These are phyloP conservation scores for Pichia ethanolica DNA, from an alignment of 805 yeast species.

Conservation along the genomic window DNA sequence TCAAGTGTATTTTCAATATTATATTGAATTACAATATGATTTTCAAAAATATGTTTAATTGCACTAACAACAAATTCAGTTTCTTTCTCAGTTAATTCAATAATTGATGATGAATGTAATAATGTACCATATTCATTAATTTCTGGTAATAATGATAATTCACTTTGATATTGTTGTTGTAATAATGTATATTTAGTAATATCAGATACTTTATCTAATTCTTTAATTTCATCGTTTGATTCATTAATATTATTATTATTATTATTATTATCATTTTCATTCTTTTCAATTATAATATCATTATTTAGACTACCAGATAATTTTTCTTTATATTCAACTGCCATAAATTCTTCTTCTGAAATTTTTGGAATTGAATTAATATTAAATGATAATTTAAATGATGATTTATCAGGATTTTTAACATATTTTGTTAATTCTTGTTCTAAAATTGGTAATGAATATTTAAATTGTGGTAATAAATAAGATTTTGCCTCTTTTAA, in stretches of 20 bases:
- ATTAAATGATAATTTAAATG: conserved; percentile 59
- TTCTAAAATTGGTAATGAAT: conserved; percentile 74
- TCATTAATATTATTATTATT: conserved; percentile 14
- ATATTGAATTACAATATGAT: conserved; percentile 72
- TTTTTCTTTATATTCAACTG: conserved; percentile 53
- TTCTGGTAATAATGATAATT: conserved; percentile 64
- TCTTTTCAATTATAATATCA: conserved; percentile 19
- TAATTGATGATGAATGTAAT: conserved; percentile 57
- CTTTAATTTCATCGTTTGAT: conserved; percentile 16
- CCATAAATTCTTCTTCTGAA: conserved; percentile 61
- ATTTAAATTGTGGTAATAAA: conserved; percentile 60
- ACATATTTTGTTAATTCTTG: conserved; percentile 68
- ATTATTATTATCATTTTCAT: conserved; percentile 1
- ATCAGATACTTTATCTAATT: conserved; percentile 11
- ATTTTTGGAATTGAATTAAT: conserved; percentile 56
- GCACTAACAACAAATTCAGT: conserved; percentile 87
- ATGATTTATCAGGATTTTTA: conserved; percentile 36
- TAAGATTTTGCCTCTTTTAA: conserved; percentile 38
- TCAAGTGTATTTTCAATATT: conserved; percentile 78
- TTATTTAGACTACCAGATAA: conserved; percentile 21
- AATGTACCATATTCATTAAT: conserved; percentile 66
- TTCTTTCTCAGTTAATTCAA: conserved; percentile 80
- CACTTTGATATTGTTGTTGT: conserved; percentile 65
- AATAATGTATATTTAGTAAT: conserved; percentile 29
- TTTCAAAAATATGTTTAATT: conserved; percentile 73